Base-by-base conservation (phyloP, 2,329 filamentous ascomycete species). In the Orbilia oligospora region DNA sequence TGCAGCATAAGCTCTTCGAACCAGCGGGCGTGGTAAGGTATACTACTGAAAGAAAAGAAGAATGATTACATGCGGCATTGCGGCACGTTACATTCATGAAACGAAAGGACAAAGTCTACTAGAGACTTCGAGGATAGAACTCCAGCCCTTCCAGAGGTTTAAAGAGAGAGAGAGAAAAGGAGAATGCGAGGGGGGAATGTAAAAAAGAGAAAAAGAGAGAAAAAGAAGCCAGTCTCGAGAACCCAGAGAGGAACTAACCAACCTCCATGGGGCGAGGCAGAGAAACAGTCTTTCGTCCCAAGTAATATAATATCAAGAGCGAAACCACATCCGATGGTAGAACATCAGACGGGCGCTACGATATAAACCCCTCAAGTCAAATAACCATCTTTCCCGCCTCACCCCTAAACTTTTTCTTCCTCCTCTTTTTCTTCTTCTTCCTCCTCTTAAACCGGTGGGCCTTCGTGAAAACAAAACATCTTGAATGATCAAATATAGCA, bases 51-150 rank as follows among this genome's bases (percentile, higher is more conserved):
- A 30, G 27, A 30, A 30, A 30, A 49, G 30, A 18, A 41, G 18
- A 44, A 58, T 6, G 9, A 38, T 51, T 24, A 61, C 56, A 61
- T 12, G 36, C 56, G 33, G 56, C 56, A 44, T 61, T 12, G 56
- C 56, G 10, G 36, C 56, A 44, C 10, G 56, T n/a, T 38, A 61
- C 36, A 24, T 12, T 22, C 24, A n/a, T 22, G 36, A 63, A 68
- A 71, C 44, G 67, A 71, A 63, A 22, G 67, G 53, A 71, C 58
- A 53, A 63, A 71, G 67, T 58, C 67, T 71, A 18, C 67, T 63
- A 22, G 53, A 63, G 53, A 49, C 67, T 71, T 63, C 53, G 51
- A 61, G 44, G 30, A 58, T 58, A 53, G 48, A 44, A 71, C 36
- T 61, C 69, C 58, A 71, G 56, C 56, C 58, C 69, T 65, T 55